Evolutionary conservation across 306 rosid genomes (phyloP).

Genomic region (Luffa aegyptiaca): DNA sequence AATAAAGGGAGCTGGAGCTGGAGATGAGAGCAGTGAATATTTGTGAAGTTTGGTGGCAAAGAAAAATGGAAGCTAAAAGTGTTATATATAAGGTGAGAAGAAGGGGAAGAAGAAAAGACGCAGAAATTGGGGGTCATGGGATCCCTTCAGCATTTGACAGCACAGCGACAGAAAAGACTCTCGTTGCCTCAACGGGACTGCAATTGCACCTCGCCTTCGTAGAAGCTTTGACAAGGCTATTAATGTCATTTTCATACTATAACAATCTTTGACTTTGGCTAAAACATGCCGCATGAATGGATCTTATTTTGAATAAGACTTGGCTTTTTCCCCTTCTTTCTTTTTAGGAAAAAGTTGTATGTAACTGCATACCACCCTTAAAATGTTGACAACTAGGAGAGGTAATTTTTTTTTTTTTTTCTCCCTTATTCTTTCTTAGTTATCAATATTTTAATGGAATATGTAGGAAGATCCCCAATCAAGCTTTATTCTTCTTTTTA

Average conservation of each 20-base stretch:
- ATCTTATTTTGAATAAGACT: not conserved
- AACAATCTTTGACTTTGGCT: not conserved
- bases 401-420: too few relatives aligned
- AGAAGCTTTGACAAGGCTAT: constrained; percentile 20
- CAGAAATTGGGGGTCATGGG: constrained; percentile 5
- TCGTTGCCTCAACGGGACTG: constrained; percentile 17
- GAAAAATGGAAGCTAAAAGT: too few relatives aligned
- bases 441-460: too few relatives aligned
- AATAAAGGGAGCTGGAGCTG: too few relatives aligned
- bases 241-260: constrained; percentile 1
- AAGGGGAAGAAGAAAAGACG: not conserved
- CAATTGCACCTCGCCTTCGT: constrained; percentile 46
- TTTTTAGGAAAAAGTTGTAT: too few relatives aligned
- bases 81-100: not conserved
- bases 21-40: not conserved
- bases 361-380: too few relatives aligned
- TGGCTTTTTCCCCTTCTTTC: too few relatives aligned
- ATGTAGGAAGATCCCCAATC: too few relatives aligned
- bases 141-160: constrained; percentile 37
- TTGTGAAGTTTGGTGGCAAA: not conserved
- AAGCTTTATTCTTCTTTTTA: too few relatives aligned
- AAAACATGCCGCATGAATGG: not conserved
- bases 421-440: too few relatives aligned
- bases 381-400: too few relatives aligned
- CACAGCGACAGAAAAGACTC: constrained; percentile 29